Conservation (phyloP, 1,139 yeast genomes). For the Diutina sp. region DNA sequence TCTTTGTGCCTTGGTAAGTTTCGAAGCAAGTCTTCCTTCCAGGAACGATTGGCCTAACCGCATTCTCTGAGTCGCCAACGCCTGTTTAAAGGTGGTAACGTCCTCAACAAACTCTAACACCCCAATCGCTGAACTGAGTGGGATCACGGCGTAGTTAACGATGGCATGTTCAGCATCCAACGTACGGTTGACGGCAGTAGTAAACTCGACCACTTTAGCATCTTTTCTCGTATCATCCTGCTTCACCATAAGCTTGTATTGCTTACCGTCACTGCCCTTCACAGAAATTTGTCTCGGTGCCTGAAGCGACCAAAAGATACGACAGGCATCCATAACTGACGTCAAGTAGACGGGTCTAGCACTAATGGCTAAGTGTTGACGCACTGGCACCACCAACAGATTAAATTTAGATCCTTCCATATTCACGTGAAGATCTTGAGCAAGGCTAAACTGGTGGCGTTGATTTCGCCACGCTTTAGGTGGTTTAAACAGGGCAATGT, state of each 20-base stretch:
- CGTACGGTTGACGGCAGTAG: conserved; percentile 73
- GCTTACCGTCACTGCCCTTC: conserved; percentile 64
- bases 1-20: conserved; percentile 21
- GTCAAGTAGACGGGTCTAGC: conserved; percentile 31
- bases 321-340: conserved; percentile 49
- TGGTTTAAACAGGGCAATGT: background rate
- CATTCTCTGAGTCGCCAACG: conserved; percentile 35
- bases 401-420: background rate
- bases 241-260: conserved; percentile 70
- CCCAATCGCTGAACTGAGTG: conserved; percentile 79
- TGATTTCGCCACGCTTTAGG: background rate
- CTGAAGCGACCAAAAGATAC: conserved; percentile 70
- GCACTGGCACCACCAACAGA: background rate
- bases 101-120: conserved; percentile 88
- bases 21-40: conserved; percentile 22
- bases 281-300: conserved; percentile 72
- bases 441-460: background rate
- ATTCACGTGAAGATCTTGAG: background rate
- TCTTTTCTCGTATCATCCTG: conserved; percentile 92
- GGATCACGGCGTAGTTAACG: conserved; percentile 79
- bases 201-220: conserved; percentile 87
- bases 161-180: conserved; percentile 61
- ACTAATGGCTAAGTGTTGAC: background rate
- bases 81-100: conserved; percentile 67
- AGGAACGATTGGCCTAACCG: conserved; percentile 20